A percentile compares a stretch with the other conserved stretches of the same genome.
Evolutionary conservation across 1,284 basidiomycete genomes (phyloP).

Genomic region (Microbotryum intermedium): DNA sequence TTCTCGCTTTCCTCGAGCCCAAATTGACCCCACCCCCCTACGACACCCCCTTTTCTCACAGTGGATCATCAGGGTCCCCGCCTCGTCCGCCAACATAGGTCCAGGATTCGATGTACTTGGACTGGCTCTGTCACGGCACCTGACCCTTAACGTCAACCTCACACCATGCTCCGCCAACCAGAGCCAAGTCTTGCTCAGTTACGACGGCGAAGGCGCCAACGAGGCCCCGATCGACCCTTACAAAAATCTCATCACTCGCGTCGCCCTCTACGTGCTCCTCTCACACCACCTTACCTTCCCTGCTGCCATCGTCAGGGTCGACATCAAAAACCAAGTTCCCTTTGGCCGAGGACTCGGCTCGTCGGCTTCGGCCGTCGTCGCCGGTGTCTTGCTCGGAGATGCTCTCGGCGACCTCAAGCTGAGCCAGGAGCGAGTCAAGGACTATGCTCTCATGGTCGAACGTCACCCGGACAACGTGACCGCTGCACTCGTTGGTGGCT

Average conservation of each 20-base stretch:
- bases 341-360: slow-evolving; percentile 96
- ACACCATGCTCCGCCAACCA: slow-evolving; percentile 18
- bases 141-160: slow-evolving; percentile 64
- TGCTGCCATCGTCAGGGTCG: slow-evolving; percentile 51
- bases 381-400: slow-evolving; percentile 84
- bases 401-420: slow-evolving; percentile 68
- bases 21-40: too few species aligned
- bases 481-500: slow-evolving; percentile 91
- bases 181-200: slow-evolving; percentile 57
- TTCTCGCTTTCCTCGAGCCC: too few species aligned
- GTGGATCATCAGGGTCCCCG: slow-evolving; percentile 72
- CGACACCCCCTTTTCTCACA: background rate
- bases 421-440: slow-evolving; percentile 64
- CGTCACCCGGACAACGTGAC: slow-evolving; percentile 99
- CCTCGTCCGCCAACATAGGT: slow-evolving; percentile 96
- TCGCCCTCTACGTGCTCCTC: slow-evolving; percentile 91
- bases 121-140: slow-evolving; percentile 80
- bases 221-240: slow-evolving; percentile 91
- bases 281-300: slow-evolving; percentile 60
- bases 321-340: slow-evolving; percentile 86
- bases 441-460: slow-evolving; percentile 98
- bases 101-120: slow-evolving; percentile 99
- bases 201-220: slow-evolving; percentile 78
- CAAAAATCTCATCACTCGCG: slow-evolving; percentile 96
- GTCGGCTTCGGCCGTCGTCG: slow-evolving; percentile 95